phyloP scores from a whole-genome alignment of 495 filamentous ascomycete genomes.

The Aspergillus heteromorphus region DNA sequence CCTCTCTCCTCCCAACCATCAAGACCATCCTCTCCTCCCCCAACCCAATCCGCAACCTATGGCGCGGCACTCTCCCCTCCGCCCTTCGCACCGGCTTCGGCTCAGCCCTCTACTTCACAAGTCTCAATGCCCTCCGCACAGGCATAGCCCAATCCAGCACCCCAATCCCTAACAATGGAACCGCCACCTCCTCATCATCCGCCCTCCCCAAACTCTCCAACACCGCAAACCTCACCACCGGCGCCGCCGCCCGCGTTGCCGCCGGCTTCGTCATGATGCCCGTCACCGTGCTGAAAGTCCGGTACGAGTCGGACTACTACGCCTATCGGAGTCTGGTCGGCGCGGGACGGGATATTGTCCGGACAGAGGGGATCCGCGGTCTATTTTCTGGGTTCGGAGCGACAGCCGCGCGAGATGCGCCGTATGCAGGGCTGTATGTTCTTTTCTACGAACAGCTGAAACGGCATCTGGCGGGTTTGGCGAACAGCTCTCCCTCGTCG shows the following conservation, averaged over 20 bases:
- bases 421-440: constrained; percentile 92
- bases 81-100: constrained; percentile 89
- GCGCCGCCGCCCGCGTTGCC: constrained; percentile 73
- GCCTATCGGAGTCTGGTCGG: constrained; percentile 69
- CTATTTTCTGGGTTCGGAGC: constrained; percentile 94
- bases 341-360: constrained; percentile 70
- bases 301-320: constrained; percentile 85
- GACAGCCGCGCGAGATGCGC: constrained; percentile 87
- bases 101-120: constrained; percentile 90
- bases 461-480: constrained; percentile 47
- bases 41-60: constrained; percentile 67
- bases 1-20: constrained; percentile 64
- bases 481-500: background rate
- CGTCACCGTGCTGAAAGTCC: constrained; percentile 93
- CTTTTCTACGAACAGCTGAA: constrained; percentile 92
- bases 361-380: constrained; percentile 68
- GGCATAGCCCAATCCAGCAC: constrained; percentile 47
- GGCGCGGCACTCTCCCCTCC: constrained; percentile 90
- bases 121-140: constrained; percentile 75
- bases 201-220: constrained; percentile 80
- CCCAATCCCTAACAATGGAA: constrained; percentile 10
- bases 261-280: constrained; percentile 94
- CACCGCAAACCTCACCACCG: constrained; percentile 77
- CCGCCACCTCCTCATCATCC: constrained; percentile 51
- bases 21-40: constrained; percentile 59